phyloP scores from a whole-genome alignment of 2,329 filamentous ascomycete genomes.

The Apiospora sp. region DNA sequence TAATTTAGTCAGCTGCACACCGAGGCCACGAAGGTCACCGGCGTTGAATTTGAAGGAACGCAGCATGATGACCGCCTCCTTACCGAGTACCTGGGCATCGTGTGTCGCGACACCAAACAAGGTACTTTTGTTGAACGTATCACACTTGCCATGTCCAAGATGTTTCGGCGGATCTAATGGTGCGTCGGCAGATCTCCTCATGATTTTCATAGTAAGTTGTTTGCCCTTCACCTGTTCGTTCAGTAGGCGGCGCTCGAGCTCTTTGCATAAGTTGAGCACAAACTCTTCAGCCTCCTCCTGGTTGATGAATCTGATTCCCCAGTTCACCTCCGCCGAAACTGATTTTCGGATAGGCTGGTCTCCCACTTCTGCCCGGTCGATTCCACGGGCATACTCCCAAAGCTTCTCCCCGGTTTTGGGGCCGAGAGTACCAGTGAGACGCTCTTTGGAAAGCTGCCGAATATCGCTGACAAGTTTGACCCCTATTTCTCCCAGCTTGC shows the following conservation, averaged over 20 bases:
- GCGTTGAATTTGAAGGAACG: slow-evolving; percentile 84
- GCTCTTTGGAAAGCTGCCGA: slow-evolving; percentile 78
- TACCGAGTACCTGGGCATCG: slow-evolving; percentile 72
- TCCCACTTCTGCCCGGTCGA: slow-evolving; percentile 86
- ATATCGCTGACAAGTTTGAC: slow-evolving; percentile 86
- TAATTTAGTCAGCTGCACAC: slow-evolving; percentile 92
- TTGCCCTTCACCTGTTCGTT: slow-evolving; percentile 87
- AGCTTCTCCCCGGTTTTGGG: slow-evolving; percentile 93
- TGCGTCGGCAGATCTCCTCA: slow-evolving; percentile 85
- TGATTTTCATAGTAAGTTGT: slow-evolving; percentile 92
- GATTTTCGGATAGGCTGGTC: slow-evolving; percentile 89
- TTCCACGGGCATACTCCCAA: slow-evolving; percentile 88
- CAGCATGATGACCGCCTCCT: slow-evolving; percentile 85
- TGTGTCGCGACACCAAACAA: slow-evolving; percentile 87
- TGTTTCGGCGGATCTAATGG: slow-evolving; percentile 93
- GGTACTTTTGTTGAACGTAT: slow-evolving; percentile 89
- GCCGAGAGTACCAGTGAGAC: slow-evolving; percentile 75
- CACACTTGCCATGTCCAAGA: slow-evolving; percentile 93
- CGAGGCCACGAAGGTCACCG: slow-evolving; percentile 90
- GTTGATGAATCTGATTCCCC: slow-evolving; percentile 94
- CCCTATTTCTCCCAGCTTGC: slow-evolving; percentile 87
- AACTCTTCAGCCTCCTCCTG: slow-evolving; percentile 96
- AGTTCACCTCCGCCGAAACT: slow-evolving; percentile 96
- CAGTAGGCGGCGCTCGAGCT: slow-evolving; percentile 80
- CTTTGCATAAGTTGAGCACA: slow-evolving; percentile 81